These are phyloP conservation scores for Rosellinia necatrix DNA, from an alignment of 2,329 filamentous ascomycete species.

Conservation along the genomic window DNA sequence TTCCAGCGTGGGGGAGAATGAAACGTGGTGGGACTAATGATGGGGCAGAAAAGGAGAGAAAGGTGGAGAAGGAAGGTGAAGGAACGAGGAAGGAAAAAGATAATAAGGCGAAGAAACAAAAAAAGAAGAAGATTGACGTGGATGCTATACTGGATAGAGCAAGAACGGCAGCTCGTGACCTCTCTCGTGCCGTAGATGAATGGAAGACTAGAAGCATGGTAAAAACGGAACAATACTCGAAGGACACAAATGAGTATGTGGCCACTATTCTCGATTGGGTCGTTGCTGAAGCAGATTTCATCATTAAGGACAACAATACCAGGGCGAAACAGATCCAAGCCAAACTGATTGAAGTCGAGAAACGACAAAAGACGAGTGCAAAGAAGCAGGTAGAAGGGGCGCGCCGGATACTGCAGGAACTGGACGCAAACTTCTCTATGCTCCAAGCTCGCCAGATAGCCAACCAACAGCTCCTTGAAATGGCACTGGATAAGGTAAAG, in stretches of 20 bases:
- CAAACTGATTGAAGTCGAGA: neutral
- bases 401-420: neutral
- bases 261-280: neutral
- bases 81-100: neutral
- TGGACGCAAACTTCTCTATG: neutral
- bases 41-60: neutral
- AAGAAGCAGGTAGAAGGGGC: neutral
- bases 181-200: neutral
- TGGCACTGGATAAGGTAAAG: neutral
- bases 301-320: neutral
- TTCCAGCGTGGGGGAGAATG: neutral
- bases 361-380: neutral
- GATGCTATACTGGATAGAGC: neutral
- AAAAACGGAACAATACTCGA: neutral
- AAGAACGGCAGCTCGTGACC: neutral
- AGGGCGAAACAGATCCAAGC: neutral
- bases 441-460: neutral
- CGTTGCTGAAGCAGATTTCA: neutral
- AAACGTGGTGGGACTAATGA: neutral
- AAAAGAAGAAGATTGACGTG: neutral
- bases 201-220: neutral
- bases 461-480: neutral
- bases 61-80: neutral
- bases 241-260: neutral
- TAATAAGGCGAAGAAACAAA: neutral